Evolutionary conservation across 352 stramenopile species (phyloP), one percentile per base, ranked within the genome.

Genomic region (Pythium graminicola): DNA sequence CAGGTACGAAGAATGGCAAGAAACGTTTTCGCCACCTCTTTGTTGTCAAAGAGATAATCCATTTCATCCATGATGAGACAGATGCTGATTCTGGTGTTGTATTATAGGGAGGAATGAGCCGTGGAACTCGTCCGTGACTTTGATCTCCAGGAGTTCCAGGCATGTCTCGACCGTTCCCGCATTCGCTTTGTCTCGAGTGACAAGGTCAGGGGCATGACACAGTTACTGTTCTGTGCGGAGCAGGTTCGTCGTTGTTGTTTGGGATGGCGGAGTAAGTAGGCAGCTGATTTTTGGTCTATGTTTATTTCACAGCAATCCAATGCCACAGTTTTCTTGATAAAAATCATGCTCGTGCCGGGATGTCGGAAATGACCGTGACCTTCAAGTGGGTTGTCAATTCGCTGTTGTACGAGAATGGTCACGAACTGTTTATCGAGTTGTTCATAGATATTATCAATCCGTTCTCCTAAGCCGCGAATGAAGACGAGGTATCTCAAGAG

Each of bases 361-460:
- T 87, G 19, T 70, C 73, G 2, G 84, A 93, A 35, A 76, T 92
- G 65, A 89, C 78, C 1, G 76, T 89, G 41, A 92, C 84, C 16
- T 67, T 93, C 40, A 95, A 95, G 65, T 93, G 84, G 78, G 87
- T 95, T 64, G 81, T 92, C 39, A 88, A 89, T 51, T 90, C 80
- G 33, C 46, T 95, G 43, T 57, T 93, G 29, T 93, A 92, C 57
- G 79, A 85, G 60, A 91, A 93, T 54, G 81, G 78, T 6, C 84
- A 95, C 55, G 46, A 85, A 42, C 69, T 85, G 24, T 87, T 93
- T 44, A 86, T 89, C 59, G 65, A 91, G 53, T 76, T 94, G 24
- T 71, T 92, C 47, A 85, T 90, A 63, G 75, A 80, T 46, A 73
- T 72, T 20, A 64, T 91, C 2, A 43, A 76, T 38, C 73, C 81